Evolutionary conservation across 148 eudicot species (phyloP), one percentile per base, ranked within the genome.

Genomic region (Silene uniflora): DNA sequence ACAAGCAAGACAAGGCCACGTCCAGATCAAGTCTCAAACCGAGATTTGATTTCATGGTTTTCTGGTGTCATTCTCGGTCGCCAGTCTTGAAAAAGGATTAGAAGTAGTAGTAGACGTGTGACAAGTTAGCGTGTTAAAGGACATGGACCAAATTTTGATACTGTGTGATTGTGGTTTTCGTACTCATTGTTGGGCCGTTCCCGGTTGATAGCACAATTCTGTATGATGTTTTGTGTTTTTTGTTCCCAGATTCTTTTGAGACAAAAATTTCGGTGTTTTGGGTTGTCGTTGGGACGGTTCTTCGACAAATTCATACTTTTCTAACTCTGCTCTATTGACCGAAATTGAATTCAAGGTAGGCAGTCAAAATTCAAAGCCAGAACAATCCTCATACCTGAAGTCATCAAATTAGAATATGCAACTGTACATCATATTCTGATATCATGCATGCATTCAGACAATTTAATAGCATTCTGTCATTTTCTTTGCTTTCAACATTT

Each of bases 291-390:
- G 32, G 14, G 29, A 62, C 32, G 23, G 67, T 7, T 63, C 6
- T 25, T 24, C 35, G 67, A 32, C 67, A 64, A 69, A 69, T 19
- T 44, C 56, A 46, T 44, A 69, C 18, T 69, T 69, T 21, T 67
- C 25, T 46, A 68, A 21, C 55, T 44, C 25, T 46, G 3, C 27
- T 6, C 7, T 19, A 21, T 68, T 68, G 72, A 68, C 72, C 46
- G 58, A 49, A 69, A 22, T 47, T 47, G 13, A n/a, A n/a, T 69
- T 46, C 72, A 67, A 42, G 18, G n/a, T 23, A 21, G 27, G 23
- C 6, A 61, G n/a, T 35, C 19, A 17, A 35, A 66, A 44, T 64
- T 18, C 14, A 64, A 25, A 11, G 4, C 42, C 2, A 25, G 29
- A 64, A 27, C 9, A 0, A 2, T 7, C 0, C 49, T 18, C 22